Evolutionary conservation across 495 filamentous ascomycete genomes (phyloP), one percentile per base, ranked within the genome.

Genomic region (Tuber microsphaerosporum): DNA sequence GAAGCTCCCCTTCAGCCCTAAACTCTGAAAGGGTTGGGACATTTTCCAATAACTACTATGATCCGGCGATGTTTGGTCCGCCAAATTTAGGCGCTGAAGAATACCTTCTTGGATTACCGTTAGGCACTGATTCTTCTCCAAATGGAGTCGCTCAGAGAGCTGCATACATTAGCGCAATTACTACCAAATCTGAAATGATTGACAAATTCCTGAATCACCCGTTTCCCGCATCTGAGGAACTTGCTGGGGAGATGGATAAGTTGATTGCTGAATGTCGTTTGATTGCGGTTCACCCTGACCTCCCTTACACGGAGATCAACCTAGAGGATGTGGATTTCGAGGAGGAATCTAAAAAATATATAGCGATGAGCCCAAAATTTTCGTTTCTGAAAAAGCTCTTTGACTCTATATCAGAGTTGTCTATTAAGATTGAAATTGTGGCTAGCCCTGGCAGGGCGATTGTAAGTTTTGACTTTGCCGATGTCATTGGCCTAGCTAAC

Each of bases 311-410:
- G 39, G 68, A 70, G n/a, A 56, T 81, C 45, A 44, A 69, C 6
- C 69, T 73, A 65, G 73, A 51, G 22, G 72, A 61, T 43, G 68
- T 44, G 26, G 74, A 42, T 34, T 73, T 73, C 14, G 75, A 73
- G 37, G 81, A 74, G 75, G 75, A 78, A 37, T 76, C 80, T 10
- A 79, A 81, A 31, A 76, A 74, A 42, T 79, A 81, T 26, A 71
- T 74, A 31, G 71, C 76, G n/a, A 81, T 80, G 80, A 82, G 80
- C 34, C 69, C 77, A 65, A 82, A 82, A 43, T 82, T 82, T 75
- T 75, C 74, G 22, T 82, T 82, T 70, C 61, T 82, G 68, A 78
- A 46, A 39, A 73, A 75, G 14, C 80, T 81, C 42, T 71, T 81
- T 45, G 72, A 34, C 26, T 51, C 79, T 7, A 70, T 81, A n/a